phyloP scores from a whole-genome alignment of 2,329 filamentous ascomycete species.

The Arthrobotrys pseudoclavata region DNA sequence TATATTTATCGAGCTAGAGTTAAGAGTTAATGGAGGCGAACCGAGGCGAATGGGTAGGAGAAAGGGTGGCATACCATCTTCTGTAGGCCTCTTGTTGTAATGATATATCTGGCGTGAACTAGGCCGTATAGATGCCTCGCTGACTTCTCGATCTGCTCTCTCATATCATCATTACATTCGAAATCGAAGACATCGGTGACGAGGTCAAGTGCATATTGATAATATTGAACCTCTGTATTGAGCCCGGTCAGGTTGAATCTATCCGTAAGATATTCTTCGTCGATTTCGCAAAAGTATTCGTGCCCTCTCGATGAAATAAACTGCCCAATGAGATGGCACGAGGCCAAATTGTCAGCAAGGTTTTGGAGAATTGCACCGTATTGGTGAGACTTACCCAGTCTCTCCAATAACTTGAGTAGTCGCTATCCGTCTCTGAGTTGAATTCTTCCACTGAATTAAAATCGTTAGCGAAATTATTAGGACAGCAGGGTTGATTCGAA shows the following conservation, averaged over 20 bases:
- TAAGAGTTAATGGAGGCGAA: neutral
- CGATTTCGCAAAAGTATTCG: slow-evolving; percentile 99
- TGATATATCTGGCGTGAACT: slow-evolving; percentile 95
- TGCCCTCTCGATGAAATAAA: slow-evolving; percentile 98
- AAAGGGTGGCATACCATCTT: slow-evolving; percentile 81
- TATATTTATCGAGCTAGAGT: slow-evolving; percentile 93
- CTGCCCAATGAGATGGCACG: slow-evolving; percentile 69
- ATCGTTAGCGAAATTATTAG: slow-evolving; percentile 7
- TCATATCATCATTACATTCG: slow-evolving; percentile 98
- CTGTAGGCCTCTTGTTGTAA: slow-evolving; percentile 89
- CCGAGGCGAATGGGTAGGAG: slow-evolving; percentile 9
- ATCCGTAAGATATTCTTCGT: slow-evolving; percentile 98
- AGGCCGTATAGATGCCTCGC: slow-evolving; percentile 95
- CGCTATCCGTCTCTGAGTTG: slow-evolving; percentile 96
- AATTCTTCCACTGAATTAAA: slow-evolving; percentile 82
- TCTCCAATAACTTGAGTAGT: slow-evolving; percentile 99
- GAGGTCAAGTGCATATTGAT: slow-evolving; percentile 97
- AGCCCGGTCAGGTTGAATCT: slow-evolving; percentile 97
- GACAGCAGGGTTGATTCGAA: neutral
- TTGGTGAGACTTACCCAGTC: slow-evolving; percentile 85
- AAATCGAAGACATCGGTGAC: slow-evolving; percentile 99
- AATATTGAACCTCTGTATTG: slow-evolving; percentile 97
- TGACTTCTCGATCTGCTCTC: slow-evolving; percentile 97
- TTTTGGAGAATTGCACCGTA: slow-evolving; percentile 17
- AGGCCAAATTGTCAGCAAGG: slow-evolving; percentile 11